phyloP scores from a whole-genome alignment of 805 yeast genomes.

The Candida pseudoglaebosa region DNA sequence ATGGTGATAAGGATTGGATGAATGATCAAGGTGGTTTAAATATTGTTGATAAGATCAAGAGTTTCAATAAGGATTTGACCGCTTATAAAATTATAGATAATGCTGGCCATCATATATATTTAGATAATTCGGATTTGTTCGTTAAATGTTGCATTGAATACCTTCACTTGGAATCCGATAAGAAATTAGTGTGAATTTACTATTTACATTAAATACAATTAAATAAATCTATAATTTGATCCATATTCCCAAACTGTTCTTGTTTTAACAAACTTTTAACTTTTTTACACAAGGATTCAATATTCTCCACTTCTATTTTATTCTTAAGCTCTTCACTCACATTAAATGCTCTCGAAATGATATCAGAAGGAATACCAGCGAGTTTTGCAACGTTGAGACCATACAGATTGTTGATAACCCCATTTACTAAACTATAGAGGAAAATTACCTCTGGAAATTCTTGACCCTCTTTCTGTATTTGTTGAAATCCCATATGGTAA shows the following conservation, averaged over 20 bases:
- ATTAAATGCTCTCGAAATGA: slow-evolving; percentile 43
- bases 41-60: slow-evolving; percentile 23
- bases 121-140: slow-evolving; percentile 35
- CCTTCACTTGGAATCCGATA: slow-evolving; percentile 12
- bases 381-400: slow-evolving; percentile 83
- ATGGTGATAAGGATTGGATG: slow-evolving; percentile 46
- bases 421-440: slow-evolving; percentile 32
- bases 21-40: slow-evolving; percentile 34
- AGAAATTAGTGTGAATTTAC: background rate
- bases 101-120: slow-evolving; percentile 43
- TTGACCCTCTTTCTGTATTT: slow-evolving; percentile 26
- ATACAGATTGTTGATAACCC: slow-evolving; percentile 55
- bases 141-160: slow-evolving; percentile 22
- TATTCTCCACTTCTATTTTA: slow-evolving; percentile 18
- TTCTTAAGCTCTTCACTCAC: slow-evolving; percentile 31
- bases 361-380: slow-evolving; percentile 53
- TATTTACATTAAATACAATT: background rate
- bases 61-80: slow-evolving; percentile 14
- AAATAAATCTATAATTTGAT: slow-evolving; percentile 33
- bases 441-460: slow-evolving; percentile 37
- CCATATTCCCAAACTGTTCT: slow-evolving; percentile 33
- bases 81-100: slow-evolving; percentile 21
- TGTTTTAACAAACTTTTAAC: background rate
- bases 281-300: slow-evolving; percentile 5
- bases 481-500: slow-evolving; percentile 68